These are phyloP conservation scores for Stellera chamaejasme DNA, from an alignment of 345 rosid genomes.

Conservation along the genomic window DNA sequence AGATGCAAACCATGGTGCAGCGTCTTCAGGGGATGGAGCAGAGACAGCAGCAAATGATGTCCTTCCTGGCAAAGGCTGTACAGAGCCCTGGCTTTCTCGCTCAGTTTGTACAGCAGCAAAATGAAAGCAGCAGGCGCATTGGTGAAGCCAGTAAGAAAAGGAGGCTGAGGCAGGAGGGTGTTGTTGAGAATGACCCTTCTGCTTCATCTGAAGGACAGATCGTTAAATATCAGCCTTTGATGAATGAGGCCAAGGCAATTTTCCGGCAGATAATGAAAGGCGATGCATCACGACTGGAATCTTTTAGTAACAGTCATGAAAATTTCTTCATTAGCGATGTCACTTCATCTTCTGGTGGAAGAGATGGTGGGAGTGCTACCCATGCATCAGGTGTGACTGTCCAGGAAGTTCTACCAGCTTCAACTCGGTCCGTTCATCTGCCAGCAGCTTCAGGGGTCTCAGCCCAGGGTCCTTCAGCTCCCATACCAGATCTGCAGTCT, in stretches of 20 bases:
- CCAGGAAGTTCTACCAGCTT: conserved; percentile 65
- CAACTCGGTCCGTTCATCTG: conserved; percentile 24
- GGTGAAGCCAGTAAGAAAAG: conserved; percentile 79
- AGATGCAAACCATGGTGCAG: conserved; percentile 82
- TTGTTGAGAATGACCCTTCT: conserved; percentile 36
- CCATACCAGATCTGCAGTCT: conserved; percentile 39
- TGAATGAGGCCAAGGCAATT: conserved; percentile 70
- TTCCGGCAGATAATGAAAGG: conserved; percentile 59
- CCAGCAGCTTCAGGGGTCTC: conserved; percentile 23
- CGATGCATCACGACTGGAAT: conserved; percentile 40
- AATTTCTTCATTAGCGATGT: conserved; percentile 42
- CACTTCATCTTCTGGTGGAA: conserved; percentile 31
- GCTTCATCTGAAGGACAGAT: conserved; percentile 76
- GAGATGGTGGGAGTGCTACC: conserved; percentile 41
- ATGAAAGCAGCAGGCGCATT: conserved; percentile 67
- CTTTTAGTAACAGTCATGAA: conserved; percentile 37
- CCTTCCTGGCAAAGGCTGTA: conserved; percentile 91
- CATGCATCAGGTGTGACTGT: conserved; percentile 58
- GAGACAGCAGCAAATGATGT: conserved; percentile 97
- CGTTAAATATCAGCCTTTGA: conserved; percentile 73
- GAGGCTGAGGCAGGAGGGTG: conserved; percentile 70
- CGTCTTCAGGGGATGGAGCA: conserved; percentile 98
- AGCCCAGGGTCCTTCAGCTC: conserved; percentile 23
- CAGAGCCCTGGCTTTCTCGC: conserved; percentile 91
- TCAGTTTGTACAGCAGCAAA: conserved; percentile 95